Percentiles rank a stretch among this genome's conserved stretches.
phyloP scores from a whole-genome alignment of 768 basidiomycete species.

The Hericium coralloides region DNA sequence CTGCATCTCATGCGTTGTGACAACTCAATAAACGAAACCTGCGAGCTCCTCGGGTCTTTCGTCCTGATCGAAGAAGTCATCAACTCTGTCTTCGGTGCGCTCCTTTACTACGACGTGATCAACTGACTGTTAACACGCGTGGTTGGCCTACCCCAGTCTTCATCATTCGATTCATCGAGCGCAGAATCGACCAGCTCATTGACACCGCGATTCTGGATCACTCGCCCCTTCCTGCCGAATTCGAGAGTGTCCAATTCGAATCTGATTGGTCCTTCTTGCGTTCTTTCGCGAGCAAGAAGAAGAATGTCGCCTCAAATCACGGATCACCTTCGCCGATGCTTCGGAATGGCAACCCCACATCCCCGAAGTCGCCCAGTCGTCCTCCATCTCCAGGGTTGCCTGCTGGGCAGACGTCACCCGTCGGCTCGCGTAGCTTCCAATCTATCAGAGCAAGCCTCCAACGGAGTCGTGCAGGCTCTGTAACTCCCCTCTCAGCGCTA shows the following conservation, averaged over 20 bases:
- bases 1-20: slow-evolving; percentile 88
- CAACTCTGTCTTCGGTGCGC: slow-evolving; percentile 86
- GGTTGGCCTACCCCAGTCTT: slow-evolving; percentile 51
- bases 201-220: slow-evolving; percentile 80
- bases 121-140: not conserved
- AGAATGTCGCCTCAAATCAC: slow-evolving; percentile 26
- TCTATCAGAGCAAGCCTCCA: slow-evolving; percentile 62
- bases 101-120: not conserved
- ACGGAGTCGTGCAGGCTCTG: slow-evolving; percentile 35
- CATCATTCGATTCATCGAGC: slow-evolving; percentile 87
- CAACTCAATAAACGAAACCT: slow-evolving; percentile 65
- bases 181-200: slow-evolving; percentile 78
- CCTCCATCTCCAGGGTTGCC: slow-evolving; percentile 44
- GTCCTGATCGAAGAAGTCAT: slow-evolving; percentile 86
- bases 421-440: slow-evolving; percentile 41
- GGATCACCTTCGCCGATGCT: slow-evolving; percentile 19
- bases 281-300: slow-evolving; percentile 61
- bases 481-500: slow-evolving; percentile 38
- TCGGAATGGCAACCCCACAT: slow-evolving; percentile 31
- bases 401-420: slow-evolving; percentile 35
- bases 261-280: slow-evolving; percentile 91
- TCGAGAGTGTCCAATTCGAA: slow-evolving; percentile 84
- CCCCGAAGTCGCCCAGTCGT: slow-evolving; percentile 37
- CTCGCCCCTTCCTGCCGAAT: slow-evolving; percentile 65
- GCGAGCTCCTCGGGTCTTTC: slow-evolving; percentile 78